Conservation (phyloP, 768 basidiomycete genomes). For the Multifurca ochricompacta region DNA sequence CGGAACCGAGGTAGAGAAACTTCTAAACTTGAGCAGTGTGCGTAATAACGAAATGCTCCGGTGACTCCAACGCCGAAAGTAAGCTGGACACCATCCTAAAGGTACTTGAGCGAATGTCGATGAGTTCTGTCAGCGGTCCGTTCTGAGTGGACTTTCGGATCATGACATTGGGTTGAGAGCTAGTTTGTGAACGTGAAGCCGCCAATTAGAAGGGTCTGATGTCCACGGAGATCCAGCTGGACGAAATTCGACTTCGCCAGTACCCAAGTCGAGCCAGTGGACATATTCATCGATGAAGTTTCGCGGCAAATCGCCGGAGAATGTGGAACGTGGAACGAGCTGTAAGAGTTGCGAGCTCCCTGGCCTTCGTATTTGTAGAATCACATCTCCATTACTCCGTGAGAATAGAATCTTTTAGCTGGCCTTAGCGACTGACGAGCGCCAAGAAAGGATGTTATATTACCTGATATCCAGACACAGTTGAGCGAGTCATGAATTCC, state of each 20-base stretch:
- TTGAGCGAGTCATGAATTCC: slow-evolving; percentile 1
- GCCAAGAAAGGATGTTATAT: background rate
- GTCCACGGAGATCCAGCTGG: slow-evolving; percentile 28
- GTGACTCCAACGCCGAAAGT: background rate
- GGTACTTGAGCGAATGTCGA: background rate
- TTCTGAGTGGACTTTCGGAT: background rate
- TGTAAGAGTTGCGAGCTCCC: slow-evolving; percentile 15
- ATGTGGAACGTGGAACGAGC: slow-evolving; percentile 28
- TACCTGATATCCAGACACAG: slow-evolving; percentile 1
- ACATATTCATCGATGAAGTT: slow-evolving; percentile 27
- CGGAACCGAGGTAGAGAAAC: slow-evolving; percentile 33
- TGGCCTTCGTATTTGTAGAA: background rate
- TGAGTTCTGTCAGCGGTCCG: background rate
- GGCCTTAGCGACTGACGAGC: background rate
- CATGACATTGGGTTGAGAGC: background rate
- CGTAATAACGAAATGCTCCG: background rate
- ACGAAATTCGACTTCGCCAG: slow-evolving; percentile 28
- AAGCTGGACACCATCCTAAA: background rate
- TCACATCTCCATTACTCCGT: background rate
- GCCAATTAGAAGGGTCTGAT: slow-evolving; percentile 27
- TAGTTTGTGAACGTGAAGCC: background rate
- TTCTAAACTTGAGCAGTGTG: background rate
- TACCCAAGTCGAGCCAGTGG: slow-evolving; percentile 31
- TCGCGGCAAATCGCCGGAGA: slow-evolving; percentile 28
- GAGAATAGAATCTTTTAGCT: background rate